A percentile compares a stretch with the other conserved stretches of the same genome.
Evolutionary conservation across 805 yeast genomes (phyloP).

Genomic region (Kuraishia molischiana): DNA sequence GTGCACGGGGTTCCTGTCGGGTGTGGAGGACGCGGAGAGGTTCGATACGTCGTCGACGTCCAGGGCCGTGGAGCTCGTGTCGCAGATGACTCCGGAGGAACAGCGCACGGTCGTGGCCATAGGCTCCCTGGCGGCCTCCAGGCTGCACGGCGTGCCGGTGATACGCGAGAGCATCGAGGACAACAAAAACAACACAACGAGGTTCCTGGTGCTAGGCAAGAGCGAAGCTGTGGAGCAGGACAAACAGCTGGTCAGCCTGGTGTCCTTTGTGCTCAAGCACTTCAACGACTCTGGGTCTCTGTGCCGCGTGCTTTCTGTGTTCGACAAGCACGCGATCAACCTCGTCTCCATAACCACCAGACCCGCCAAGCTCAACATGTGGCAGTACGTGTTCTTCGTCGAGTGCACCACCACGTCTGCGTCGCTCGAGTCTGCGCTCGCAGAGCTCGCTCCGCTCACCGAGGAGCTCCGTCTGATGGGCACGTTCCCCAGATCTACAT

Average conservation of each 20-base stretch:
- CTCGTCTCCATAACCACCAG: conserved; percentile 68
- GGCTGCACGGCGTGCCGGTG: conserved; percentile 47
- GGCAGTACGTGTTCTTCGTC: conserved; percentile 80
- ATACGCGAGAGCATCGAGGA: conserved; percentile 58
- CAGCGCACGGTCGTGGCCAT: conserved; percentile 52
- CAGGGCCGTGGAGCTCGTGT: conserved; percentile 65
- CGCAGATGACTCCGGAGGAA: conserved; percentile 19
- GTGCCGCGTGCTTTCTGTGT: conserved; percentile 49
- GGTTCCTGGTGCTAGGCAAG: conserved; percentile 64
- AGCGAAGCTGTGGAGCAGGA: conserved; percentile 6
- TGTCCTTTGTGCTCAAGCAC: conserved; percentile 54
- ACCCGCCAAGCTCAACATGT: conserved; percentile 55
- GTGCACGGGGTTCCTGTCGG: conserved; percentile 44
- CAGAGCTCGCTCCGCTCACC: conserved; percentile 33
- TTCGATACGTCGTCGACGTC: conserved; percentile 77
- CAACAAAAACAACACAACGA: conserved; percentile 65
- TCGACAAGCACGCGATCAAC: conserved; percentile 48
- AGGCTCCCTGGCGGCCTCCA: conserved; percentile 61
- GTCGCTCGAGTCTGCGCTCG: conserved; percentile 21
- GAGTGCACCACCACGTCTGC: conserved; percentile 35
- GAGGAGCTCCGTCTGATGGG: conserved; percentile 52
- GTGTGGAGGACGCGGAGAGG: conserved; percentile 24
- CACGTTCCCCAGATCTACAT: conserved; percentile 15
- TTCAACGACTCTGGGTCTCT: conserved; percentile 68
- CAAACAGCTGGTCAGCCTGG: conserved; percentile 25